Evolutionary conservation across 2,329 filamentous ascomycete genomes (phyloP).

Genomic region (Colletotrichum zoysiae): DNA sequence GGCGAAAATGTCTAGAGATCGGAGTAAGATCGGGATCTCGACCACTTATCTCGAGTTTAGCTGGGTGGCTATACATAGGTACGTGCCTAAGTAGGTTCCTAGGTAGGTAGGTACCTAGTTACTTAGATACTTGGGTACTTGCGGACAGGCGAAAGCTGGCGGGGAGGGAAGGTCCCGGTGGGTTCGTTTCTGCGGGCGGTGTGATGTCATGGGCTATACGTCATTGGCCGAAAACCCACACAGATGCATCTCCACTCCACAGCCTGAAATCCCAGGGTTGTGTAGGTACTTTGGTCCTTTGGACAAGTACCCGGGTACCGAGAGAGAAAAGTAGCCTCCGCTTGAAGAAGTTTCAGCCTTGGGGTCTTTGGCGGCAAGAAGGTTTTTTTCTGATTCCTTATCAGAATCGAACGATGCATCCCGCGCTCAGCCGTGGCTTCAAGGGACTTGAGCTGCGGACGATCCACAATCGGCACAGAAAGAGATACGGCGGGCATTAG

Average conservation of each 20-base stretch:
- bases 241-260: slow-evolving; percentile 17
- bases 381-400: background rate
- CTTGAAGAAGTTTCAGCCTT: slow-evolving; percentile 40
- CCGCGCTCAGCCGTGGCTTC: slow-evolving; percentile 2
- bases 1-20: slow-evolving; percentile 21
- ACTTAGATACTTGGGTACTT: background rate
- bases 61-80: background rate
- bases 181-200: slow-evolving; percentile 29
- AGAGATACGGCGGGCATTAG: slow-evolving; percentile 15
- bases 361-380: slow-evolving; percentile 10
- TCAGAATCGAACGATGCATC: slow-evolving; percentile 28
- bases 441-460: slow-evolving; percentile 8
- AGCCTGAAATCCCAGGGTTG: background rate
- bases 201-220: slow-evolving; percentile 39
- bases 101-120: too few relatives aligned
- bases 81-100: background rate
- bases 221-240: slow-evolving; percentile 33
- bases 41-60: slow-evolving; percentile 25
- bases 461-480: slow-evolving; percentile 16
- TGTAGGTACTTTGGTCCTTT: too few relatives aligned
- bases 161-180: background rate
- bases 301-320: background rate
- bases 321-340: slow-evolving; percentile 12
- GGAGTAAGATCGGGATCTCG: slow-evolving; percentile 35
- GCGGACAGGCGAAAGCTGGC: slow-evolving; percentile 4